phyloP scores from a whole-genome alignment of 257 asterid genomes.

The Solanum piurae region DNA sequence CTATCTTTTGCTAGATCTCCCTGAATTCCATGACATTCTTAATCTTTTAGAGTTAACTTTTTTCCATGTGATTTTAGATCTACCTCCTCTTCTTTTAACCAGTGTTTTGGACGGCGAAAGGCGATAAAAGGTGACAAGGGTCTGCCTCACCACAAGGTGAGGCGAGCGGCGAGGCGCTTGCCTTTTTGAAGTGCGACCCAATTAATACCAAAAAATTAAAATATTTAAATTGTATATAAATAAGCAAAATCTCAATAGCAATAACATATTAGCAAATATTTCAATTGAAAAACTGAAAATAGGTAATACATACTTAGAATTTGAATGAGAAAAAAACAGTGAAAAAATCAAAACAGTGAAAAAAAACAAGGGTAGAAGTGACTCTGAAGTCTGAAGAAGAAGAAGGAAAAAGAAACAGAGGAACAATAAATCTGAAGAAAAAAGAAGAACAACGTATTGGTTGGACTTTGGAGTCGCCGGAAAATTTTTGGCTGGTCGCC shows the following conservation, averaged over 20 bases:
- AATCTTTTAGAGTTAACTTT: not conserved
- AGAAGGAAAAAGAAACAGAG: not conserved
- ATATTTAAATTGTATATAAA: too few relatives aligned
- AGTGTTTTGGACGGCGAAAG: not conserved
- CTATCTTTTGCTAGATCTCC: not conserved
- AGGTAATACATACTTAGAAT: not conserved
- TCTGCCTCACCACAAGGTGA: not conserved
- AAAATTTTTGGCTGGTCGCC: not conserved
- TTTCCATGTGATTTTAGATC: not conserved
- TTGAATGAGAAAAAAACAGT: not conserved
- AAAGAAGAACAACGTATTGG: not conserved
- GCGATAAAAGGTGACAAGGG: not conserved
- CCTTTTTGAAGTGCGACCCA: not conserved
- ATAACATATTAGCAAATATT: not conserved
- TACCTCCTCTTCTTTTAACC: not conserved
- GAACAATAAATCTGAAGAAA: too few relatives aligned
- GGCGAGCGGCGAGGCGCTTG: not conserved
- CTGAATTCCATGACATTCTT: not conserved
- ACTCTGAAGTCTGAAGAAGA: not conserved
- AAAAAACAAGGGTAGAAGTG: not conserved
- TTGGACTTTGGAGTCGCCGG: not conserved
- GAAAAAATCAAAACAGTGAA: too few relatives aligned
- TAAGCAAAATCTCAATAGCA: not conserved
- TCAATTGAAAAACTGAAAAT: not conserved
- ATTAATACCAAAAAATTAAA: not conserved